These are phyloP conservation scores for Cladosporium colombiae DNA, from an alignment of 2,329 filamentous ascomycete genomes.

Conservation along the genomic window DNA sequence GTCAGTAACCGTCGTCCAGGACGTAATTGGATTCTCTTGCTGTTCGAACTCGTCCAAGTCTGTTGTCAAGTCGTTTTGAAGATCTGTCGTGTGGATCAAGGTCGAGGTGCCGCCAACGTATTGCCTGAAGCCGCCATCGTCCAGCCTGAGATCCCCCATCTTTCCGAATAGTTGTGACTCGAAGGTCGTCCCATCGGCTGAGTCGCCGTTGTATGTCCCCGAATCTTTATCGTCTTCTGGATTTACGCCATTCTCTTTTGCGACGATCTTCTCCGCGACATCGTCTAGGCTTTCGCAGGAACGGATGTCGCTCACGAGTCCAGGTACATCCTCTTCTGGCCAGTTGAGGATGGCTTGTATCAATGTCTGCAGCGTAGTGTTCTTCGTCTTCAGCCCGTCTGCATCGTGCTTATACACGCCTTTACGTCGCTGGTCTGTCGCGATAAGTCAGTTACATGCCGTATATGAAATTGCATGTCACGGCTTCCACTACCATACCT, in stretches of 20 bases:
- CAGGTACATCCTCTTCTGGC: conserved; percentile 79
- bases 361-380: conserved; percentile 86
- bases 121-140: conserved; percentile 79
- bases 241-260: conserved; percentile 52
- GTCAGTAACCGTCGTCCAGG: conserved; percentile 84
- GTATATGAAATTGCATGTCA: background rate
- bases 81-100: conserved; percentile 72
- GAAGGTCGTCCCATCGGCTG: conserved; percentile 43
- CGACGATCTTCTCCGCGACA: conserved; percentile 61
- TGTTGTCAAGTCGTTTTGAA: conserved; percentile 41
- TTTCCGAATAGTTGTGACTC: conserved; percentile 86
- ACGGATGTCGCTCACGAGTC: conserved; percentile 81
- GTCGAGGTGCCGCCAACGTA: conserved; percentile 96
- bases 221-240: conserved; percentile 46
- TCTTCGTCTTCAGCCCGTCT: conserved; percentile 82
- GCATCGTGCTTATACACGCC: conserved; percentile 95
- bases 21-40: conserved; percentile 70
- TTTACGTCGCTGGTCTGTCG: conserved; percentile 85
- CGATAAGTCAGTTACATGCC: background rate
- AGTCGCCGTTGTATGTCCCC: conserved; percentile 39
- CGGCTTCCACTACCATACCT: background rate
- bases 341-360: conserved; percentile 92
- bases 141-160: conserved; percentile 83
- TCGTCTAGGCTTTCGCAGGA: conserved; percentile 75
- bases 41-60: conserved; percentile 49